A percentile compares a stretch with the other conserved stretches of the same genome.
phyloP scores from a whole-genome alignment of 1,284 basidiomycete genomes.

The Ustilago nuda region DNA sequence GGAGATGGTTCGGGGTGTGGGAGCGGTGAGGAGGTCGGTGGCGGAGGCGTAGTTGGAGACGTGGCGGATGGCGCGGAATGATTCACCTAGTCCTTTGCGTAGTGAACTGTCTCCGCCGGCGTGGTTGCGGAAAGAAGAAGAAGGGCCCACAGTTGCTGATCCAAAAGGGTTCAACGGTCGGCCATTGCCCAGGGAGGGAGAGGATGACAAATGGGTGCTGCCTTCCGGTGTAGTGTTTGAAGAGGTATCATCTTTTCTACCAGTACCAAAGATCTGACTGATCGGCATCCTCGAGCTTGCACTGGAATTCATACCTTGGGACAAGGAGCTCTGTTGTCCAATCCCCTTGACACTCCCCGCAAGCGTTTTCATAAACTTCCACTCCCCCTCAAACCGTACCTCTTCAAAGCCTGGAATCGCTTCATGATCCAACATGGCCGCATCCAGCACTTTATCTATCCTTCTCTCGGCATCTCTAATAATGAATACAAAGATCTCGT shows the following conservation, averaged over 20 bases:
- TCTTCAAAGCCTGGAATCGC: constrained; percentile 81
- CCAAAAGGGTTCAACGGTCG: constrained; percentile 27
- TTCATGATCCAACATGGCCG: constrained; percentile 84
- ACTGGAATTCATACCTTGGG: constrained; percentile 34
- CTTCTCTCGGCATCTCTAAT: constrained; percentile 90
- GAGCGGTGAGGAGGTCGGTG: constrained; percentile 45
- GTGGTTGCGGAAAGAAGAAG: constrained; percentile 16
- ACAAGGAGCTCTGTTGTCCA: constrained; percentile 23
- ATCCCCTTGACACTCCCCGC: constrained; percentile 60
- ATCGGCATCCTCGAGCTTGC: constrained; percentile 47
- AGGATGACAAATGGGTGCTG: constrained; percentile 15
- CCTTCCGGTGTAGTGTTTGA: neutral
- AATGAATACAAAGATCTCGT: constrained; percentile 92
- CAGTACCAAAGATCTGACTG: constrained; percentile 53
- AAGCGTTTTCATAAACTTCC: constrained; percentile 72
- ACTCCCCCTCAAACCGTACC: constrained; percentile 94
- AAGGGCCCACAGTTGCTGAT: constrained; percentile 26
- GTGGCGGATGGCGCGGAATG: constrained; percentile 40
- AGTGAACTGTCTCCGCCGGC: constrained; percentile 24
- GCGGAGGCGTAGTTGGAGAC: constrained; percentile 49
- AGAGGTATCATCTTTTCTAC: constrained; percentile 14
- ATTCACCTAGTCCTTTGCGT: constrained; percentile 24
- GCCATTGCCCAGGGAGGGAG: constrained; percentile 38
- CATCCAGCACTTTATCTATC: constrained; percentile 87
- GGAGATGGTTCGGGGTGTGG: constrained; percentile 76